Conservation (phyloP, 2,329 filamentous ascomycete species). For the Penicillium olsonii region DNA sequence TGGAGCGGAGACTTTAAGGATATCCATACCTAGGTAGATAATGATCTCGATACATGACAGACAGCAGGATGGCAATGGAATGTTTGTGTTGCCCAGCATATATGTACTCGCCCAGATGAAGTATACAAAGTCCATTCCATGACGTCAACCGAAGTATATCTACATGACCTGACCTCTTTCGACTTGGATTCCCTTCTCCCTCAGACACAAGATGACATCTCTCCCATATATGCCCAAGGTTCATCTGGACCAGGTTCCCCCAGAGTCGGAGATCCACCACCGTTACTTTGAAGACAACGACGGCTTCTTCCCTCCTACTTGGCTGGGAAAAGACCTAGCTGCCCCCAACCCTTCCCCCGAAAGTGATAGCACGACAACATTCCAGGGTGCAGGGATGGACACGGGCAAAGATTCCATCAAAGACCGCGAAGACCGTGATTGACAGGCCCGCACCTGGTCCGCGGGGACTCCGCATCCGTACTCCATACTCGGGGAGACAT, state of each 20-base stretch:
- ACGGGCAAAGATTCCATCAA: neutral
- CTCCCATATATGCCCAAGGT: no score
- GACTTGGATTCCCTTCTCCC: no score
- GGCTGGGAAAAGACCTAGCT: conserved; percentile 24
- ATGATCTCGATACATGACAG: no score
- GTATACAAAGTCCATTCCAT: neutral
- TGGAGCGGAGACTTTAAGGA: no score
- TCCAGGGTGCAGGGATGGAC: neutral
- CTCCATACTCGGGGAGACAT: no score
- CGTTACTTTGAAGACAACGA: conserved; percentile 40
- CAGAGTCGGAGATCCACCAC: conserved; percentile 31
- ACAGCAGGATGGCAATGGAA: no score
- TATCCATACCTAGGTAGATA: no score
- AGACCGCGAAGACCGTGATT: neutral
- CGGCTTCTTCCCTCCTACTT: conserved; percentile 35
- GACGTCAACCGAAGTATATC: neutral
- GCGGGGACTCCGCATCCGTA: no score
- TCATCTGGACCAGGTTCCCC: conserved; percentile 1
- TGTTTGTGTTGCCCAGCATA: no score
- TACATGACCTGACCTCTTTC: no score
- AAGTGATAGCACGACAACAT: conserved; percentile 2
- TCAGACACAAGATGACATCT: neutral
- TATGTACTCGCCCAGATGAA: neutral
- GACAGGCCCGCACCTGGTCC: no score
- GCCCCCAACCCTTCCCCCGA: conserved; percentile 10